phyloP scores from a whole-genome alignment of 805 yeast species.

The Wickerhamiella alocasiicola region DNA sequence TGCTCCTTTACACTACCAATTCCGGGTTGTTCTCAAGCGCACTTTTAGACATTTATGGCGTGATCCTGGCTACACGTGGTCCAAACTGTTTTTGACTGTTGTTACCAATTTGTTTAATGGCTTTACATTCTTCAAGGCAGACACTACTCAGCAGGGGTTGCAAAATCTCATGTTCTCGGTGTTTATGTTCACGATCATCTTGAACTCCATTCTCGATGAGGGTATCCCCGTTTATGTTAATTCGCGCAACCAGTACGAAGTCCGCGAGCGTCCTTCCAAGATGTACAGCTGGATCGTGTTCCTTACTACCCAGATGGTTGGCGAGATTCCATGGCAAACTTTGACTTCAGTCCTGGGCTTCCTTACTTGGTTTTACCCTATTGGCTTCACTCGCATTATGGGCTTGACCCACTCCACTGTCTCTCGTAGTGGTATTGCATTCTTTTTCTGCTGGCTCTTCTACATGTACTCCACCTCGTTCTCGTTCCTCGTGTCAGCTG shows the following conservation, averaged over 20 bases:
- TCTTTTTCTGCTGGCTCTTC: constrained; percentile 38
- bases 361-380: constrained; percentile 41
- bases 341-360: constrained; percentile 40
- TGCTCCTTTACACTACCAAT: constrained; percentile 37
- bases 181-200: constrained; percentile 44
- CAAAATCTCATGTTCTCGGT: constrained; percentile 48
- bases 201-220: constrained; percentile 51
- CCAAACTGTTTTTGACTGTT: constrained; percentile 42
- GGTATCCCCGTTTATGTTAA: constrained; percentile 46
- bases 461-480: constrained; percentile 40
- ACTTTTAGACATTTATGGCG: constrained; percentile 41
- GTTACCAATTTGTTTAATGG: constrained; percentile 55
- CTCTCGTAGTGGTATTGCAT: constrained; percentile 41
- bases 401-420: constrained; percentile 33
- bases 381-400: constrained; percentile 33
- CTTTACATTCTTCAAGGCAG: constrained; percentile 53
- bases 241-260: constrained; percentile 53
- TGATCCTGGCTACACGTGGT: constrained; percentile 46
- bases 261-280: constrained; percentile 56
- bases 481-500: constrained; percentile 43
- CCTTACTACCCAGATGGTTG: constrained; percentile 39
- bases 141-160: constrained; percentile 39
- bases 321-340: constrained; percentile 50
- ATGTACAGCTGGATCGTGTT: constrained; percentile 61
- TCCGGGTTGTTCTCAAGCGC: constrained; percentile 32